phyloP scores from a whole-genome alignment of 2,329 filamentous ascomycete species.

The Cladorrhinum sp. region DNA sequence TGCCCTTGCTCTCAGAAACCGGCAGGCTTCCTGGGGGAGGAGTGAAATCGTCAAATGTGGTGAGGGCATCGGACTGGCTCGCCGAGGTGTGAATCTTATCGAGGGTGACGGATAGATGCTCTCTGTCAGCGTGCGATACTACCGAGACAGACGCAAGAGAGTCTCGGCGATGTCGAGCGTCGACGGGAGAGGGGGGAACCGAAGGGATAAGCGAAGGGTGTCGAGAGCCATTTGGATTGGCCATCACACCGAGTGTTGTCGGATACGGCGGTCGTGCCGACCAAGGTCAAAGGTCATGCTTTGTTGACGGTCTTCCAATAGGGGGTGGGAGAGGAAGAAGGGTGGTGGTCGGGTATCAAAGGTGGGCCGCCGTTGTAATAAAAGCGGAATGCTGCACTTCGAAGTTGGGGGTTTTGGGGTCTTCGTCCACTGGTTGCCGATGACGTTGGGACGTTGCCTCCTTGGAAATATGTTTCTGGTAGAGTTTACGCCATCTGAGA shows the following conservation, averaged over 20 bases:
- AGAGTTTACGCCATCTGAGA: not conserved
- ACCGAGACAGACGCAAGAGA: slow-evolving; percentile 45
- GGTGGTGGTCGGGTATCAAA: not conserved
- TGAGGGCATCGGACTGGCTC: slow-evolving; percentile 79
- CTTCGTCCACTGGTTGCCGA: not conserved
- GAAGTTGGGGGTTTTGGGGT: not conserved
- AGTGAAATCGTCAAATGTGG: slow-evolving; percentile 91
- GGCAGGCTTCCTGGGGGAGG: slow-evolving; percentile 60
- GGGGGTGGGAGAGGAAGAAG: not conserved
- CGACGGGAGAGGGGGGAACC: slow-evolving; percentile 19
- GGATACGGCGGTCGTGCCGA: slow-evolving; percentile 4
- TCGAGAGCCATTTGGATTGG: slow-evolving; percentile 16
- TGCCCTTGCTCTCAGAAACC: slow-evolving; percentile 63
- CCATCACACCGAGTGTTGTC: slow-evolving; percentile 15
- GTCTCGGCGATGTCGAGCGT: slow-evolving; percentile 32
- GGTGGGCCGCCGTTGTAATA: slow-evolving; percentile 1
- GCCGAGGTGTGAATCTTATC: slow-evolving; percentile 86
- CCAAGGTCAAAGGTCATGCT: slow-evolving; percentile 17
- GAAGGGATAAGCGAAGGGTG: slow-evolving; percentile 18
- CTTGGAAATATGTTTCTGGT: not conserved
- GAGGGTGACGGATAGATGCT: slow-evolving; percentile 72
- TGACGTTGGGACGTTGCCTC: slow-evolving; percentile 4
- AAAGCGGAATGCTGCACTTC: not conserved
- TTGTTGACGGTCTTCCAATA: slow-evolving; percentile 3
- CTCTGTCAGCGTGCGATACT: slow-evolving; percentile 60